These are phyloP conservation scores for Acanthamoeba royreba DNA, from an alignment of 208 protist genomes.

Conservation along the genomic window DNA sequence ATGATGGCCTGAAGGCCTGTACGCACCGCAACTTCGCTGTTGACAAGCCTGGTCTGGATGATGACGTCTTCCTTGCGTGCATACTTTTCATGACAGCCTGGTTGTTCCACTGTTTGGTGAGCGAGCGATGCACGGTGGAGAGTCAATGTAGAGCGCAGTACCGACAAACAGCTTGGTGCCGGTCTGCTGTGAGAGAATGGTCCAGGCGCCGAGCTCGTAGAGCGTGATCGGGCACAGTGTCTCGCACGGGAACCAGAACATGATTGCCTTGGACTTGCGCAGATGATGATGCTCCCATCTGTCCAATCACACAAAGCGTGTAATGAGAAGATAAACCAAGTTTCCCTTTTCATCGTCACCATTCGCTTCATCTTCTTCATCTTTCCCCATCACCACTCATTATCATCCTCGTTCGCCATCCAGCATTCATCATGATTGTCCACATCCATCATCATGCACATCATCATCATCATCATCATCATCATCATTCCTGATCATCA, in stretches of 20 bases:
- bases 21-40: not conserved
- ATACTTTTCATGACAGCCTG: constrained; percentile 25
- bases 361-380: too few relatives aligned
- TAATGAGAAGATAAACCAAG: too few relatives aligned
- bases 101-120: not conserved
- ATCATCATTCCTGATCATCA: not conserved
- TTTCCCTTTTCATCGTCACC: too few relatives aligned
- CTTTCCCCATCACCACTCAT: too few relatives aligned
- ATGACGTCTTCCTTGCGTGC: constrained; percentile 12
- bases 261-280: not conserved
- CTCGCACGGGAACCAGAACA: constrained; percentile 23
- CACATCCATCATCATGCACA: too few relatives aligned
- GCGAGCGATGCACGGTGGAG: not conserved
- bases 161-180: not conserved
- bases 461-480: not conserved
- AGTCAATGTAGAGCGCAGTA: not conserved
- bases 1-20: not conserved
- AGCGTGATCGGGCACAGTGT: constrained; percentile 30
- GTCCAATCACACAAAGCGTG: not conserved
- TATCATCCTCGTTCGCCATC: too few relatives aligned
- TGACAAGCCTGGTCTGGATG: not conserved
- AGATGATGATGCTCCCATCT: constrained; percentile 11
- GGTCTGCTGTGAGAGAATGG: not conserved
- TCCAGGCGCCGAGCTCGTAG: constrained; percentile 30
- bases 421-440: too few relatives aligned